Conservation (phyloP, 164 flowering plant species). For the Magnolia changhungtana region DNA sequence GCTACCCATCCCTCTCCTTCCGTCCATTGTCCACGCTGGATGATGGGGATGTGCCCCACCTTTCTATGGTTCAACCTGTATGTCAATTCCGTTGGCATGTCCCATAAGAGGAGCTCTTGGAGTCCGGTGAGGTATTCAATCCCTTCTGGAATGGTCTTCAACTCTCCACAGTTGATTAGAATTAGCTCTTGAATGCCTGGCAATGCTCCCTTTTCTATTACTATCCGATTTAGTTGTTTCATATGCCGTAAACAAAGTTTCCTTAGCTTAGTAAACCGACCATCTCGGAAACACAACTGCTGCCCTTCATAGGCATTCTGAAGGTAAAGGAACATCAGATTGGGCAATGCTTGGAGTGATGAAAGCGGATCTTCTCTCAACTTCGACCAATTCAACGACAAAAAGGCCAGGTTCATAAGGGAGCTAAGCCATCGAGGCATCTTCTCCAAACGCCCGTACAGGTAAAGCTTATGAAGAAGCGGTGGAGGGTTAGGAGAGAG, state of each 20-base stretch:
- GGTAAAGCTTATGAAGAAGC: slow-evolving; percentile 28
- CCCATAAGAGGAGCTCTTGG: slow-evolving; percentile 25
- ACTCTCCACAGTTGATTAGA: slow-evolving; percentile 19
- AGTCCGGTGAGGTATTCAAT: slow-evolving; percentile 32
- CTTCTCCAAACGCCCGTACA: slow-evolving; percentile 23
- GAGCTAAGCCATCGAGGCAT: slow-evolving; percentile 31
- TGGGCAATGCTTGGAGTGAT: slow-evolving; percentile 20
- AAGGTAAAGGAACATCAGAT: slow-evolving; percentile 28
- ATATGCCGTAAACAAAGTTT: slow-evolving; percentile 23
- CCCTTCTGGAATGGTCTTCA: slow-evolving; percentile 32
- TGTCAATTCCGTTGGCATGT: slow-evolving; percentile 32
- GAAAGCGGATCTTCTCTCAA: slow-evolving; percentile 20
- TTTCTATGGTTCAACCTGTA: slow-evolving; percentile 7
- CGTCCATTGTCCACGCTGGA: slow-evolving; percentile 3
- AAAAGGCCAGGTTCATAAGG: slow-evolving; percentile 22
- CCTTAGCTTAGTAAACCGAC: slow-evolving; percentile 31
- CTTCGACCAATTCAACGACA: slow-evolving; percentile 19
- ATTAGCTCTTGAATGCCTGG: slow-evolving; percentile 21
- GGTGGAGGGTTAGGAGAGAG: not conserved
- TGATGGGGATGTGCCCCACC: slow-evolving; percentile 17
- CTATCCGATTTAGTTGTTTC: slow-evolving; percentile 12
- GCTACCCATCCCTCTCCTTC: not conserved
- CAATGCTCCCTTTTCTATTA: slow-evolving; percentile 32
- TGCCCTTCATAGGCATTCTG: slow-evolving; percentile 25
- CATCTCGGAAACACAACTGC: slow-evolving; percentile 18